Conservation (phyloP, 2,329 filamentous ascomycete species). For the Trichoderma asperellum region DNA sequence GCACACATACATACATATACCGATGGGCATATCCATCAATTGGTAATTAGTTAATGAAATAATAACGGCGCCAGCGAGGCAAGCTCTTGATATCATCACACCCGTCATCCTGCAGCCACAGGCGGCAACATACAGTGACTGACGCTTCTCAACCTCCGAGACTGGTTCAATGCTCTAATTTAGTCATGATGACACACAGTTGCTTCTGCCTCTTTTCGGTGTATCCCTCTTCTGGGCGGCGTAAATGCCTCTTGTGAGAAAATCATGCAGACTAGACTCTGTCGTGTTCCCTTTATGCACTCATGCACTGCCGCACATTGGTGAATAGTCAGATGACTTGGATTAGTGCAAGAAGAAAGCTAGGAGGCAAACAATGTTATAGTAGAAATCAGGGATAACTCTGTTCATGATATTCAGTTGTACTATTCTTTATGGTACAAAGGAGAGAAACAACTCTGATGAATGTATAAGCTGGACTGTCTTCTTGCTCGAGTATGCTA, state of each 20-base stretch:
- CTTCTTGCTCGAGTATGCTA: not conserved
- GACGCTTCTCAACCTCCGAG: not conserved
- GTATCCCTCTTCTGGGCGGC: not conserved
- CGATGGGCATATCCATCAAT: not conserved
- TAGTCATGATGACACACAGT: not conserved
- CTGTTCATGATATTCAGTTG: not conserved
- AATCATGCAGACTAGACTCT: not conserved
- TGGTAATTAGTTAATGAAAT: slow-evolving; percentile 19
- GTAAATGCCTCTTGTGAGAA: not conserved
- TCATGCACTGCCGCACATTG: slow-evolving; percentile 18
- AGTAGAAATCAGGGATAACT: too few species aligned
- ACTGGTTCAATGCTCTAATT: not conserved
- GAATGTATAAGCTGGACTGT: not conserved
- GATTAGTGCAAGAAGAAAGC: not conserved
- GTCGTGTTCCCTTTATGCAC: not conserved
- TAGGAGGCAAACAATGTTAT: not conserved
- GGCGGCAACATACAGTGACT: not conserved
- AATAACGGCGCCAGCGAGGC: slow-evolving; percentile 25
- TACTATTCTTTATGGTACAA: not conserved
- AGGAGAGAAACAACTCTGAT: not conserved
- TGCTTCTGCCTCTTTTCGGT: not conserved
- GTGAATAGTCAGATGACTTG: slow-evolving; percentile 9
- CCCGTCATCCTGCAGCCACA: not conserved
- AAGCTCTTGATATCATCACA: not conserved
- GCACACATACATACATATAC: slow-evolving; percentile 10